Base-by-base conservation (phyloP, 2,329 filamentous ascomycete genomes). In the Xylariaceae sp. region DNA sequence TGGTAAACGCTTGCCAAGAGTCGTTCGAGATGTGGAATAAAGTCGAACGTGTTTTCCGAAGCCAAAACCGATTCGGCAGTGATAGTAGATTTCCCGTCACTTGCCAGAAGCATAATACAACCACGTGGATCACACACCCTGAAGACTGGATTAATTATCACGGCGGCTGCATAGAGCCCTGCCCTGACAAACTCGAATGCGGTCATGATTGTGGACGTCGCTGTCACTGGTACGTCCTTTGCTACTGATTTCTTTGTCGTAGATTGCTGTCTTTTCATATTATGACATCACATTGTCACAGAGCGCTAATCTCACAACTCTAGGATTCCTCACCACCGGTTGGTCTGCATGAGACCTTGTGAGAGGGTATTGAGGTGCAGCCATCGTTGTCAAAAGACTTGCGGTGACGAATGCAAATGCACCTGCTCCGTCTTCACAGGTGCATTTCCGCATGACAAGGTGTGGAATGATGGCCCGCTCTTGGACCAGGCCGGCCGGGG, bases 91-190 rank as follows among this genome's bases (percentile, higher is more conserved):
- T 93, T 0, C 87, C 87, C 1, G 67, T 92, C 11, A 77, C 76
- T 5, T 94, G 90, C 64, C 64, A 73, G 5, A 81, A 78, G 0
- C 89, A 93, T 65, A 66, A 72, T 0, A 73, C 67, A 1, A 77
- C 75, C 23, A 80, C 75, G 0, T 73, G 76, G 39, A 78, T 91
- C 24, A 70, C 73, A 43, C 74, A 80, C 9, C 71, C 81, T 0
- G 70, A 77, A 1, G 78, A 84, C 15, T 90, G 83, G 81, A 54
- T 68, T 0, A 48, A 50, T 15, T 53, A 64, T 30, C 62, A 68
- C 15, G 68, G 68, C 24, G 68, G 68, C 1, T 71, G 68, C 33
- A 41, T 54, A 11, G 20, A 61, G 35, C 48, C 40, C 16, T 71
- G 68, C 21, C 18, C 21, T 1, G 64, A 54, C 1, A 57, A 42